Conservation (phyloP, 1,284 basidiomycete genomes). For the Tilletiopsis washingtonensis region DNA sequence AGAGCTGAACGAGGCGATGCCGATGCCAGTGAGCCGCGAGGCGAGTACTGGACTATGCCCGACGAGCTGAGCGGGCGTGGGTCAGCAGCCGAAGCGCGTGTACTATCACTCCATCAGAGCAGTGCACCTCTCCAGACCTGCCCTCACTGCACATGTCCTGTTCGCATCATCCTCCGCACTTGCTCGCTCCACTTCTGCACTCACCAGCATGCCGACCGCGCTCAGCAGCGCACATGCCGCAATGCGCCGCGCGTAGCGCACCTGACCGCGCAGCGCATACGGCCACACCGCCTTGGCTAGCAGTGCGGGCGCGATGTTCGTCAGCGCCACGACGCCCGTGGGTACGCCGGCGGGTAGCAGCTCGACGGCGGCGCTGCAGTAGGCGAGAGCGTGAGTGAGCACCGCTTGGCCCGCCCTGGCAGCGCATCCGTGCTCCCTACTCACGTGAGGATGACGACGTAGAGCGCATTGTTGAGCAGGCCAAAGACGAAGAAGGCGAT, state of each 20-base stretch:
- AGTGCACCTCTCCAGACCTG: too few relatives aligned
- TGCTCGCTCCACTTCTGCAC: too few relatives aligned
- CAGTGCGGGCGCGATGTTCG: constrained; percentile 49
- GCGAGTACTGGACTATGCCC: too few relatives aligned
- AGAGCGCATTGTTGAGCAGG: constrained; percentile 51
- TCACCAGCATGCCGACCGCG: constrained; percentile 38
- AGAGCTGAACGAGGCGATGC: constrained; percentile 79
- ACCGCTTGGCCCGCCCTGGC: too few relatives aligned
- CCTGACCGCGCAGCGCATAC: constrained; percentile 52
- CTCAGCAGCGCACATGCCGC: constrained; percentile 48
- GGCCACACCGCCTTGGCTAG: constrained; percentile 86
- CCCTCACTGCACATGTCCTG: neutral
- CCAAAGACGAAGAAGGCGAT: constrained; percentile 46
- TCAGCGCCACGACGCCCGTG: constrained; percentile 76
- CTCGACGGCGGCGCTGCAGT: constrained; percentile 86
- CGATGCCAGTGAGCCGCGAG: constrained; percentile 74
- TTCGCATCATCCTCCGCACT: neutral
- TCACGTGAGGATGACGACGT: constrained; percentile 95
- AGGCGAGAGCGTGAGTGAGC: too few relatives aligned
- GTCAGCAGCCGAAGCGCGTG: too few relatives aligned
- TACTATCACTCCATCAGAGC: too few relatives aligned
- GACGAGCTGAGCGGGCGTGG: too few relatives aligned
- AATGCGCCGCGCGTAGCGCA: constrained; percentile 29
- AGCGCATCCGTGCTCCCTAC: too few relatives aligned
- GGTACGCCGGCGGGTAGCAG: constrained; percentile 62